Evolutionary conservation across 208 protist species (phyloP).

Genomic region (Wallacemonas sp.): DNA sequence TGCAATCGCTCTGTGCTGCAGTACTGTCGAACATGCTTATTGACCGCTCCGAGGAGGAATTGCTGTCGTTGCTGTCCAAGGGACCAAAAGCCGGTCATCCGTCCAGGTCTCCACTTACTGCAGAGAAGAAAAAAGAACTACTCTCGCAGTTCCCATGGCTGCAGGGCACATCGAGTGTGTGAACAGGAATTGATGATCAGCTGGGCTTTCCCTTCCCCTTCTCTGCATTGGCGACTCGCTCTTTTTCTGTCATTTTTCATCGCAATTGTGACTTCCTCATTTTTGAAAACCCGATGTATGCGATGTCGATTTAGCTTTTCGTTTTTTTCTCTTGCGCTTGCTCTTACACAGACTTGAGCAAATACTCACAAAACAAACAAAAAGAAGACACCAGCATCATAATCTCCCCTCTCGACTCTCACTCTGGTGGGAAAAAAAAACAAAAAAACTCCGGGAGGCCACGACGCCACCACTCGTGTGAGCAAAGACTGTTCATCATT

Average conservation of each 20-base stretch:
- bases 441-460: neutral
- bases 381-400: conserved; percentile 10
- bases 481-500: too few relatives aligned
- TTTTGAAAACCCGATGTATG: too few relatives aligned
- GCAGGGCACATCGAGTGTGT: neutral
- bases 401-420: neutral
- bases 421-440: neutral
- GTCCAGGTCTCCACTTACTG: conserved; percentile 31
- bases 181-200: too few relatives aligned
- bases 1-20: conserved; percentile 50
- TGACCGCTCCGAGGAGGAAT: conserved; percentile 34
- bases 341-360: neutral
- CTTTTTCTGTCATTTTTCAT: too few relatives aligned
- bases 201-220: too few relatives aligned
- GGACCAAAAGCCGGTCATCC: neutral
- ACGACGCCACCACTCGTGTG: too few relatives aligned
- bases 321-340: too few relatives aligned
- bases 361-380: neutral
- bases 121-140: conserved; percentile 29
- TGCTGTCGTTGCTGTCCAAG: conserved; percentile 31
- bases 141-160: conserved; percentile 33
- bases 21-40: conserved; percentile 64
- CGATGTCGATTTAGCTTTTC: too few relatives aligned
- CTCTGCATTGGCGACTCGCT: too few relatives aligned
- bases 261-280: too few relatives aligned